These are phyloP conservation scores for Polyporus tsugae DNA, from an alignment of 1,284 basidiomycete species.

Conservation along the genomic window DNA sequence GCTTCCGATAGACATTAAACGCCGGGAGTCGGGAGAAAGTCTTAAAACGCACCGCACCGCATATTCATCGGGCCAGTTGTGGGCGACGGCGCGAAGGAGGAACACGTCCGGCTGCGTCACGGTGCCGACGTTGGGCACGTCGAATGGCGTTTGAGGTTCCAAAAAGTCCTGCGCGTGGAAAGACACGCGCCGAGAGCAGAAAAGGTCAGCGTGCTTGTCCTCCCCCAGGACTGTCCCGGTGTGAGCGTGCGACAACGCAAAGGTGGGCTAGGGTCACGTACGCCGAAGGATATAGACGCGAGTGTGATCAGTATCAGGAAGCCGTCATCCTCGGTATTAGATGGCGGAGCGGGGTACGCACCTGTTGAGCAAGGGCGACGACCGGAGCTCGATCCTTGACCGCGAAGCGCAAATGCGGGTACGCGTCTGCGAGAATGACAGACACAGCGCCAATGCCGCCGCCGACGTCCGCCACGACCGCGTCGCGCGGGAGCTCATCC, in stretches of 20 bases:
- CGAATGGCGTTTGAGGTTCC: slow-evolving; percentile 26
- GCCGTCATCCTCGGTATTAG: not conserved
- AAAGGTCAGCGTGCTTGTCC: slow-evolving; percentile 25
- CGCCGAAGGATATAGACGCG: not conserved
- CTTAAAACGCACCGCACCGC: slow-evolving; percentile 15
- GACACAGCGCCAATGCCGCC: slow-evolving; percentile 43
- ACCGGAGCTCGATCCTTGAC: slow-evolving; percentile 47
- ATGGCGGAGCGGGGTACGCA: not conserved
- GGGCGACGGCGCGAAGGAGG: slow-evolving; percentile 30
- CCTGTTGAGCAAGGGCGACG: slow-evolving; percentile 30
- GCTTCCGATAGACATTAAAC: not conserved
- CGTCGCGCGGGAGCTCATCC: slow-evolving; percentile 57
- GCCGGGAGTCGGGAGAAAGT: not conserved
- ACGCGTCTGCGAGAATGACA: slow-evolving; percentile 34
- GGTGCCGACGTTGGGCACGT: slow-evolving; percentile 20
- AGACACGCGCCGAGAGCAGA: slow-evolving; percentile 22
- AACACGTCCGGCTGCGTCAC: slow-evolving; percentile 29
- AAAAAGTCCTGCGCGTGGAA: slow-evolving; percentile 32
- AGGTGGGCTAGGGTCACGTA: not conserved
- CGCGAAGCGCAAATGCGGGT: slow-evolving; percentile 34
- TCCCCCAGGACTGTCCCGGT: slow-evolving; percentile 27
- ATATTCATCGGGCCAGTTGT: slow-evolving; percentile 33
- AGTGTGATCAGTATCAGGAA: not conserved
- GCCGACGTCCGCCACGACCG: slow-evolving; percentile 47
- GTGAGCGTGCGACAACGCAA: not conserved